These are phyloP conservation scores for Mortierella sp. DNA, from an alignment of 371 early-diverging fungal genomes.

Conservation along the genomic window DNA sequence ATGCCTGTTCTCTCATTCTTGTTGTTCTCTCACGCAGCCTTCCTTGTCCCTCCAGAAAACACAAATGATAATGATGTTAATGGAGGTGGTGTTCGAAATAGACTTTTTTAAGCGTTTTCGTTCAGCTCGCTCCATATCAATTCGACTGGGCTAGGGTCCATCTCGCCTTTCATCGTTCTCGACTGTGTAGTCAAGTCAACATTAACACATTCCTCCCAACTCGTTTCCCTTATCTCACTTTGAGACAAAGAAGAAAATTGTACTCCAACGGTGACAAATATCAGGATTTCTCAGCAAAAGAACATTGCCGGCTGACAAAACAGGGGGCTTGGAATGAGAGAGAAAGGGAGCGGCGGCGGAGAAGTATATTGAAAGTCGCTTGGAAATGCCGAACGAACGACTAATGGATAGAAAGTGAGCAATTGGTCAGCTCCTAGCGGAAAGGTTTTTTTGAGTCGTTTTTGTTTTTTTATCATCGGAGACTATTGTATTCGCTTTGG, in stretches of 20 bases:
- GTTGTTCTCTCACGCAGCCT: background rate
- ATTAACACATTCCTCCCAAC: background rate
- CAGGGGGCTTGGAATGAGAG: background rate
- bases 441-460: background rate
- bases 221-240: background rate
- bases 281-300: slow-evolving; percentile 1
- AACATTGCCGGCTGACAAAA: background rate
- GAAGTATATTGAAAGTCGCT: background rate
- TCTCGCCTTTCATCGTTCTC: background rate
- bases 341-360: background rate
- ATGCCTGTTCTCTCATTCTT: background rate
- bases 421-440: background rate
- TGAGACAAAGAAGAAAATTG: background rate
- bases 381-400: background rate
- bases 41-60: background rate
- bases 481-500: background rate
- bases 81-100: background rate
- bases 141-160: background rate
- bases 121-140: background rate
- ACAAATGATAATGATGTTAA: background rate
- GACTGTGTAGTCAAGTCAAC: background rate
- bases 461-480: background rate
- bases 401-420: background rate
- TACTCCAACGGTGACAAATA: background rate
- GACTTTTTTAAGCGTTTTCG: background rate